Conservation (phyloP, 2,329 filamentous ascomycete genomes). For the Cyclaneusma minus region DNA sequence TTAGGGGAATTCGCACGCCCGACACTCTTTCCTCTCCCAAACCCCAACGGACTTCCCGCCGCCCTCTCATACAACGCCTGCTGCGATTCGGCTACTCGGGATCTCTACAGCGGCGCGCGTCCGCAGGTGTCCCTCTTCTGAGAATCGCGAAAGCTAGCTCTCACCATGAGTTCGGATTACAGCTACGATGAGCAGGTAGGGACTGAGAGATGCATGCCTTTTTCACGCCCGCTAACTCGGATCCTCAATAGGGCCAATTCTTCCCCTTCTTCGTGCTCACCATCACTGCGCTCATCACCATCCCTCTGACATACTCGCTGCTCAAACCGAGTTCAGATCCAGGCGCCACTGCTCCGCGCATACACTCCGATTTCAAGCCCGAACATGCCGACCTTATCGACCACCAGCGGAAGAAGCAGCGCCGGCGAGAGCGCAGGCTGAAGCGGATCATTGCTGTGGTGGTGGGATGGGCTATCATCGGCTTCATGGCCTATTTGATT, state of each 20-base stretch:
- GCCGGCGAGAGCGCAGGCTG: slow-evolving; percentile 75
- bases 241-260: slow-evolving; percentile 60
- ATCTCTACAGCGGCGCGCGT: too few species aligned
- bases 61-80: too few species aligned
- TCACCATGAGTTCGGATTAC: too few species aligned
- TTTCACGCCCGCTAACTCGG: slow-evolving; percentile 1
- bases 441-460: slow-evolving; percentile 69
- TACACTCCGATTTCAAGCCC: slow-evolving; percentile 67
- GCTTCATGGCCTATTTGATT: slow-evolving; percentile 85
- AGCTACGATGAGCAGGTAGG: slow-evolving; percentile 86
- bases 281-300: slow-evolving; percentile 69
- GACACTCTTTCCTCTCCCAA: too few species aligned
- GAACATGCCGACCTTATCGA: slow-evolving; percentile 75
- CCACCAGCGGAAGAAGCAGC: slow-evolving; percentile 68
- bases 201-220: slow-evolving; percentile 1
- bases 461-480: slow-evolving; percentile 70
- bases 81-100: too few species aligned
- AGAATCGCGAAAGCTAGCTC: too few species aligned
- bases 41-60: too few species aligned
- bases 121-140: too few species aligned
- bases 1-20: too few species aligned
- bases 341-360: slow-evolving; percentile 66
- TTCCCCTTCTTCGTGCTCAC: slow-evolving; percentile 98
- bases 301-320: slow-evolving; percentile 80
- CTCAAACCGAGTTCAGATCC: slow-evolving; percentile 63